These are phyloP conservation scores for Fusarium sp. DNA, from an alignment of 2,329 filamentous ascomycete species.

Conservation along the genomic window DNA sequence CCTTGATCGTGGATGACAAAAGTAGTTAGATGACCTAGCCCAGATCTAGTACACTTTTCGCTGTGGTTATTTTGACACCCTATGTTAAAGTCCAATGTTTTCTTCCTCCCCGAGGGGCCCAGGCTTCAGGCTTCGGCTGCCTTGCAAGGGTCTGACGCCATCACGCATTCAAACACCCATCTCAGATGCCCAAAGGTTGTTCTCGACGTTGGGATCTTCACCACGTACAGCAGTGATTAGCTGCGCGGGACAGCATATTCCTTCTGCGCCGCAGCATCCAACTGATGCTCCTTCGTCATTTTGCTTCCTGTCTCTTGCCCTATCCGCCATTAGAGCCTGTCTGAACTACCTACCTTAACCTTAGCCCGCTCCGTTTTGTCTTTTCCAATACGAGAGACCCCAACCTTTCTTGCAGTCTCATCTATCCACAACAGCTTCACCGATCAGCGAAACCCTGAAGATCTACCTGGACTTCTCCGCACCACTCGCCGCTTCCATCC, in stretches of 20 bases:
- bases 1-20: background rate
- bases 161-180: constrained; percentile 37
- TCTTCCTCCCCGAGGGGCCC: background rate
- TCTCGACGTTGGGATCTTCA: constrained; percentile 33
- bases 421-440: constrained; percentile 25
- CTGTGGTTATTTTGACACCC: background rate
- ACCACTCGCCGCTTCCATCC: constrained; percentile 16
- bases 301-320: constrained; percentile 17
- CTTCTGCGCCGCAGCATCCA: constrained; percentile 25
- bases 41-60: fast-evolving
- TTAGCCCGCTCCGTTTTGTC: constrained; percentile 16
- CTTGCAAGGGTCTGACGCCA: constrained; percentile 41
- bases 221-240: constrained; percentile 36
- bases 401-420: constrained; percentile 3
- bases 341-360: background rate
- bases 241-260: constrained; percentile 26
- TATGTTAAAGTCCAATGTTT: background rate
- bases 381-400: background rate
- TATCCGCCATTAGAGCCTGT: background rate
- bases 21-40: fast-evolving
- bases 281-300: constrained; percentile 33
- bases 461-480: constrained; percentile 29
- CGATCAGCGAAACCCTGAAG: constrained; percentile 41
- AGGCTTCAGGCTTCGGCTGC: constrained; percentile 4
- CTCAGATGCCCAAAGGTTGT: constrained; percentile 17